Base-by-base conservation (phyloP, 805 yeast genomes). In the Sugiyamaella americana region DNA sequence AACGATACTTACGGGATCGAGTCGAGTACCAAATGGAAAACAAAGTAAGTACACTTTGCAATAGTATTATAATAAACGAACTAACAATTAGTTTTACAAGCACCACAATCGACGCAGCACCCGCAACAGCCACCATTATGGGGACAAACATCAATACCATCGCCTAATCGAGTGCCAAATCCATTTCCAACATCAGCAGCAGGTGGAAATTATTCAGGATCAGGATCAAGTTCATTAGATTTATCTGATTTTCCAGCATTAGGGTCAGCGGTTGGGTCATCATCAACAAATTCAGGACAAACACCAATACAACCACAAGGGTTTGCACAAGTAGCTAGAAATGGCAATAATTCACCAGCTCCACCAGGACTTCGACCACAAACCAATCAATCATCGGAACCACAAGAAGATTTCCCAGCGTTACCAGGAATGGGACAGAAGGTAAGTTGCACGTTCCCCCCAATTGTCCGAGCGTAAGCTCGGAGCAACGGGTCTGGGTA, bases 201-300 rank as follows among this genome's bases (percentile, higher is more conserved):
- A 3, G 21, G 8, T 17, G 37, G 24, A 30, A 10, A 24, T 13
- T 8, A 23, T 3, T 17, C 20, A 5, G 38, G 20, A n/a, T 39
- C 46, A 13, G 29, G 41, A 29, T 18, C 37, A 32, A 24, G 19
- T 4, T 26, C 32, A 3, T 42, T 56, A 23, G 58, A 57, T 32
- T 38, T 54, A 41, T 45, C 53, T 8, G 59, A 57, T 22, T 57
- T 57, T 43, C 60, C 60, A 10, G 58, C 60, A 2, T 43, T 57
- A 36, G 58, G 58, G 22, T 44, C 55, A 2, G 53, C 50, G n/a
- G 29, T 48, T 1, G 49, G 49, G 19, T 37, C 40, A 5, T 43
- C 20, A 16, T 5, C 37, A 5, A 6, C 37, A 5, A 35, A 35
- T 35, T 6, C 17, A 35, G n/a, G 20, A 13, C 37, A 35, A 11